Percentiles rank a stretch among this genome's conserved stretches.
Conservation (phyloP, 2,329 filamentous ascomycete genomes). For the Fonsecaea erecta region DNA sequence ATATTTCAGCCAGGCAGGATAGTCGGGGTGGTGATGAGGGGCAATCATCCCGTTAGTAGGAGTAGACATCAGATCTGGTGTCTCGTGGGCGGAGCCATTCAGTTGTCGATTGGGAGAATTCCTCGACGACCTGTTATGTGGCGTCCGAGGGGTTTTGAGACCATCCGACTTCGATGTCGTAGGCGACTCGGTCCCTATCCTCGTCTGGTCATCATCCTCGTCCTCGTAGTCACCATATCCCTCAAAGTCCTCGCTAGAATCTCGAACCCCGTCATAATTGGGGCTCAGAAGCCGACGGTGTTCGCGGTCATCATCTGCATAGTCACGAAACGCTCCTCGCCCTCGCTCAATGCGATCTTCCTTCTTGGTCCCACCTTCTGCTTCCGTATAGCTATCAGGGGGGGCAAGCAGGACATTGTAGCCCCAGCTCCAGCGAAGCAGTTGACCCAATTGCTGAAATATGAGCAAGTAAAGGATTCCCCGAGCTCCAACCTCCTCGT, state of each 20-base stretch:
- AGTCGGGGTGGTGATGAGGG: constrained; percentile 49
- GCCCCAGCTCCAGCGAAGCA: constrained; percentile 97
- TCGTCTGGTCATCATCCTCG: constrained; percentile 35
- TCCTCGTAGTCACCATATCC: constrained; percentile 21
- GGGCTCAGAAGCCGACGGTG: constrained; percentile 32
- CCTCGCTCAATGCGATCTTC: constrained; percentile 46
- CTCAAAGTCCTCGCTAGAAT: constrained; percentile 31
- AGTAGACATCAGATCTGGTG: constrained; percentile 44
- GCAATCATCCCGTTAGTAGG: constrained; percentile 56
- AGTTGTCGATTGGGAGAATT: constrained; percentile 27
- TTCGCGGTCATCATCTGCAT: constrained; percentile 44
- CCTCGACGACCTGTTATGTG: constrained; percentile 33
- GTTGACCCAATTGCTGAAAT: constrained; percentile 94
- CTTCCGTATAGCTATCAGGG: constrained; percentile 61
- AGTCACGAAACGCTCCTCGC: constrained; percentile 48
- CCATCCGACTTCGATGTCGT: constrained; percentile 35
- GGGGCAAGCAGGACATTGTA: constrained; percentile 94
- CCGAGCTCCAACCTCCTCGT: constrained; percentile 89
- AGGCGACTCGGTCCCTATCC: constrained; percentile 35
- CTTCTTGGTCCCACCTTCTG: constrained; percentile 45
- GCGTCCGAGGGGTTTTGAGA: constrained; percentile 34
- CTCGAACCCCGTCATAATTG: constrained; percentile 24
- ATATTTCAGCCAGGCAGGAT: constrained; percentile 64
- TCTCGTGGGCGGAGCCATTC: constrained; percentile 14
- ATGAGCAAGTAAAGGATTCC: constrained; percentile 95